Evolutionary conservation across 176 grass and related monocot genomes (phyloP), one percentile per base, ranked within the genome.

Genomic region (Eleusine indica): DNA sequence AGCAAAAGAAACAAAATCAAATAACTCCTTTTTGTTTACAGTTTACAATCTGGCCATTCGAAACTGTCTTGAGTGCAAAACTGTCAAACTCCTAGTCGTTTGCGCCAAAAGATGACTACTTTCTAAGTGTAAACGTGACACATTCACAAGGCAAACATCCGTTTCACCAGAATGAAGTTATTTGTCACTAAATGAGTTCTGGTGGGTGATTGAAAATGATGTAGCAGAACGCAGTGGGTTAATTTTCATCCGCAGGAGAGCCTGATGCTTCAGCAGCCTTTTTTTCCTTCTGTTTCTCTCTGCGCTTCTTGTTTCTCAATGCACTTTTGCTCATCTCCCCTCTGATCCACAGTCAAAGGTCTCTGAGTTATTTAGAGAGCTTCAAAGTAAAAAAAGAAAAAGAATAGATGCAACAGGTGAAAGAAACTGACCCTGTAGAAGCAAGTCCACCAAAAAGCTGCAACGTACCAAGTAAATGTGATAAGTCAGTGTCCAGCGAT

Each of bases 301-400:
- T 83, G 35, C 93, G 91, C 80, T 99, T 99, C 82, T 96, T 99
- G 77, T 99, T 99, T 92, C 89, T 91, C 88, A 94, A 86, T 71
- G 96, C 96, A 89, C 61, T 99, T 82, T 99, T 99, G 91, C 96
- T 99, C 87, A 89, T 96, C 83, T 99, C 89, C 35, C 85, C 82
- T 74, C 92, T 91, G 82, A 75, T 78, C 37, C 28, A 57, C 17
- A 63, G 35, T 58, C 18, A 84, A 80, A 29, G 52, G 15, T 35
- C 61, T 28, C 74, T 25, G 22, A 46, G 21, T 63, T 69, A 74
- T 62, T 25, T 54, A 41, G 40, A 54, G 28, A 81, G 15, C 6
- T 54, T 29, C 19, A 40, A 61, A 46, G 29, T 0, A 3, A 0
- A 17, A 73, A 22, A 42, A 58, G 22, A 76, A 58, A 15, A 60